Evolutionary conservation across 371 early-diverging fungal genomes (phyloP).

Genomic region (Mortierella sp.): DNA sequence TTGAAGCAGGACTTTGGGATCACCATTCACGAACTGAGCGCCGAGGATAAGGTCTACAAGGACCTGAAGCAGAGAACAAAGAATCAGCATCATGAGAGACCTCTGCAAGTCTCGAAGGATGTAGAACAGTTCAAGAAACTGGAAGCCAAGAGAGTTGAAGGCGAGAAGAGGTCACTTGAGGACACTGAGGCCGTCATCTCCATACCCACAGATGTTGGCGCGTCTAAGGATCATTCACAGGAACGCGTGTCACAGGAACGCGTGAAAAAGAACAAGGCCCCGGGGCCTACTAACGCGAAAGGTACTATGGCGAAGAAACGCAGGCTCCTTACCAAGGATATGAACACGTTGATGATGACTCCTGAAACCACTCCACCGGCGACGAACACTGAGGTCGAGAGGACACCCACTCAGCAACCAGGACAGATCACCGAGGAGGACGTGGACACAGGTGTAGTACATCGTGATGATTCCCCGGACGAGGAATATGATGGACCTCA

Average conservation of each 20-base stretch:
- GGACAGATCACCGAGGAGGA: background rate
- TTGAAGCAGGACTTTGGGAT: slow-evolving; percentile 37
- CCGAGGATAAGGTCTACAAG: slow-evolving; percentile 13
- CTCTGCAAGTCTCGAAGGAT: slow-evolving; percentile 35
- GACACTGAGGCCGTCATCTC: background rate
- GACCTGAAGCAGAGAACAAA: slow-evolving; percentile 25
- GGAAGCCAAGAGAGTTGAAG: slow-evolving; percentile 24
- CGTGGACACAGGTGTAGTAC: background rate
- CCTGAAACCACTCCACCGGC: slow-evolving; percentile 15
- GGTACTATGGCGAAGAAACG: background rate
- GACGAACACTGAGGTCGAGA: background rate
- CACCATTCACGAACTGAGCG: slow-evolving; percentile 30
- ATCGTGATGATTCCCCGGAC: background rate
- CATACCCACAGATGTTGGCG: background rate
- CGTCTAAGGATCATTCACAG: no score
- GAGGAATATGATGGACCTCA: background rate
- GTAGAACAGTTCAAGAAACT: slow-evolving; percentile 45
- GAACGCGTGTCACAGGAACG: background rate
- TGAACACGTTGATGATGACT: slow-evolving; percentile 4
- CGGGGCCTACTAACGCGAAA: background rate
- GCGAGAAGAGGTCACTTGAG: background rate
- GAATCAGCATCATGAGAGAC: slow-evolving; percentile 50
- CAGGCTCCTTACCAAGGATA: background rate
- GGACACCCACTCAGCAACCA: background rate
- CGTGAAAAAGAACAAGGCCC: background rate